These are phyloP conservation scores for Russula ochroleuca DNA, from an alignment of 768 basidiomycete species.

Conservation along the genomic window DNA sequence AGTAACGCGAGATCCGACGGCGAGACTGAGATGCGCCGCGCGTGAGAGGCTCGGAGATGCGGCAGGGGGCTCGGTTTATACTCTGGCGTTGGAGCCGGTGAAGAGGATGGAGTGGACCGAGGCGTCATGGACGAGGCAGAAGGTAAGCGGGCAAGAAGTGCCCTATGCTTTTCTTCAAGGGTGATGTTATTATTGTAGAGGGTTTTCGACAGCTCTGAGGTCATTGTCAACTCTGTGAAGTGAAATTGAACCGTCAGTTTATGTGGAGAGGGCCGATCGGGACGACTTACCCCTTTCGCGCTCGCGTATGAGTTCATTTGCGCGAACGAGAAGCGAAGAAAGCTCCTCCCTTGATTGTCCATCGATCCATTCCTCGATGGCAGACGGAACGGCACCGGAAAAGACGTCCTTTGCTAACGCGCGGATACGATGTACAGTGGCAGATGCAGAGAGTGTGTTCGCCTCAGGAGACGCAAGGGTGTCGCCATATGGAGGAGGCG, in stretches of 20 bases:
- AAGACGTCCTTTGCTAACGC: conserved; percentile 27
- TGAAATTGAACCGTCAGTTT: not conserved
- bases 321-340: conserved; percentile 61
- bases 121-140: conserved; percentile 29
- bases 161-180: conserved; percentile 68
- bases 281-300: conserved; percentile 64
- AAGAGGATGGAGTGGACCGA: conserved; percentile 28
- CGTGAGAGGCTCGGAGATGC: conserved; percentile 31
- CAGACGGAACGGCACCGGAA: conserved; percentile 22
- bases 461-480: conserved; percentile 3
- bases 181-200: conserved; percentile 65
- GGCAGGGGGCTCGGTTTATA: conserved; percentile 21
- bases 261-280: not conserved
- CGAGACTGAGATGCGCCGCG: conserved; percentile 57
- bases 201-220: conserved; percentile 63
- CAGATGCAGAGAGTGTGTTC: conserved; percentile 24
- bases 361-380: conserved; percentile 47
- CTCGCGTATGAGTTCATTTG: conserved; percentile 70
- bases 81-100: conserved; percentile 28
- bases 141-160: conserved; percentile 59
- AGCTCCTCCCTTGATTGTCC: conserved; percentile 73
- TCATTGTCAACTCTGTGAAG: conserved; percentile 55
- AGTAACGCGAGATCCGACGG: conserved; percentile 65
- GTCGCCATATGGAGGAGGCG: conserved; percentile 18
- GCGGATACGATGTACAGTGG: conserved; percentile 36